Evolutionary conservation across 345 rosid species (phyloP).

Genomic region (Cardiospermum halicacabum): DNA sequence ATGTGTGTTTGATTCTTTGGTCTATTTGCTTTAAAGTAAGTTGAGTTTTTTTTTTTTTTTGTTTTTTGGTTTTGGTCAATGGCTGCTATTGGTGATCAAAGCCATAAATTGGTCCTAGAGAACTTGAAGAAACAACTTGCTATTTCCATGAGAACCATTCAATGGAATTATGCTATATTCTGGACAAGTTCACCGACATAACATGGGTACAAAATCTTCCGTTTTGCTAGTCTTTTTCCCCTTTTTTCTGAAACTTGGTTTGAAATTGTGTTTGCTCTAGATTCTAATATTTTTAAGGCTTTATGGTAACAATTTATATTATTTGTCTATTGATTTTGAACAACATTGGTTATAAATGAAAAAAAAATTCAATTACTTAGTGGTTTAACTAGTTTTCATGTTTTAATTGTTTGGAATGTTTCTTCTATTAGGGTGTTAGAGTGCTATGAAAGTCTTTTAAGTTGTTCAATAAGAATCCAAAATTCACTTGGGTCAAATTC

Average conservation of each 20-base stretch:
- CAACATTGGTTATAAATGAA: not conserved
- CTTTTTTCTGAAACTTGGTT: not conserved
- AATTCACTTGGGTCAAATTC: too few species aligned
- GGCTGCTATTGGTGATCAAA: constrained; percentile 27
- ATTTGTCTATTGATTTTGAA: not conserved
- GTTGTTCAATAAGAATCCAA: too few species aligned
- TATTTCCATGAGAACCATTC: constrained; percentile 71
- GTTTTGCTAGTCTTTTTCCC: constrained; percentile 6
- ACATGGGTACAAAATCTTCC: constrained; percentile 52
- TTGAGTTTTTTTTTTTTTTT: not conserved
- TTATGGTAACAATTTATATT: not conserved
- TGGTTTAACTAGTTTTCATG: too few species aligned
- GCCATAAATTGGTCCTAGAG: constrained; percentile 37
- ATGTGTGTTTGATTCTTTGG: constrained; percentile 13
- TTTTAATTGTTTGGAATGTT: constrained; percentile 7
- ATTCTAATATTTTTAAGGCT: too few species aligned
- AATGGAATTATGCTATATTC: constrained; percentile 91
- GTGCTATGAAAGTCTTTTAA: too few species aligned
- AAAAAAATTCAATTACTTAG: too few species aligned
- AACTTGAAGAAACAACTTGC: constrained; percentile 74
- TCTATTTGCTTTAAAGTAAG: not conserved
- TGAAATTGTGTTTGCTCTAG: too few species aligned
- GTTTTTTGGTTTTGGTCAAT: constrained; percentile 15
- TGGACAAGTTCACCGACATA: constrained; percentile 79
- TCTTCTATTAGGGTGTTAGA: constrained; percentile 43